Conservation (phyloP, 2,329 filamentous ascomycete species). For the Fusarium phyllophilum region DNA sequence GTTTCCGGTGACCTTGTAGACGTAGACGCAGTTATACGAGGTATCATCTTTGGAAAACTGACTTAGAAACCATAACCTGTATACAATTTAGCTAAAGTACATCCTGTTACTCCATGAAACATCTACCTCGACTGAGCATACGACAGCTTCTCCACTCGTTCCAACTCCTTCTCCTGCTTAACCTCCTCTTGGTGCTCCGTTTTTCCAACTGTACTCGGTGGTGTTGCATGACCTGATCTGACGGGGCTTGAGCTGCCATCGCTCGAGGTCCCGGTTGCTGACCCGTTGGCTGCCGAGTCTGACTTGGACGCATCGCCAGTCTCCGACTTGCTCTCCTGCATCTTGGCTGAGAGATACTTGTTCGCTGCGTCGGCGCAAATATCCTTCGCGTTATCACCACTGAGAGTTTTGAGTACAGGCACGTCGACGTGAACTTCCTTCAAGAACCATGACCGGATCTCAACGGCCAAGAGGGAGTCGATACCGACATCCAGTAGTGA, state of each 20-base stretch:
- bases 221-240: neutral
- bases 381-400: neutral
- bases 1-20: neutral
- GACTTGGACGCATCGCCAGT: neutral
- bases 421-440: slow-evolving; percentile 2
- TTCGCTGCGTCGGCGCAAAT: neutral
- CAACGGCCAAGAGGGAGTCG: neutral
- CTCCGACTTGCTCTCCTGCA: neutral
- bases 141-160: neutral
- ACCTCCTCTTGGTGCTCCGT: neutral
- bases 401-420: neutral
- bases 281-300: neutral
- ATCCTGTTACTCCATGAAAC: too few species aligned
- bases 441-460: slow-evolving; percentile 7
- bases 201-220: neutral
- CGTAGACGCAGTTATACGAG: neutral
- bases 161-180: neutral
- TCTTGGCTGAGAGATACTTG: slow-evolving; percentile 1
- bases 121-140: slow-evolving; percentile 7
- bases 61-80: slow-evolving; percentile 8
- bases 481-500: neutral
- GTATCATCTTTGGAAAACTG: neutral
- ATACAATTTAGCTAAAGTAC: neutral
- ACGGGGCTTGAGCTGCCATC: neutral
- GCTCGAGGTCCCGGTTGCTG: neutral